Evolutionary conservation across 2,329 filamentous ascomycete species (phyloP).

Genomic region (Aspergillus aculeatus): DNA sequence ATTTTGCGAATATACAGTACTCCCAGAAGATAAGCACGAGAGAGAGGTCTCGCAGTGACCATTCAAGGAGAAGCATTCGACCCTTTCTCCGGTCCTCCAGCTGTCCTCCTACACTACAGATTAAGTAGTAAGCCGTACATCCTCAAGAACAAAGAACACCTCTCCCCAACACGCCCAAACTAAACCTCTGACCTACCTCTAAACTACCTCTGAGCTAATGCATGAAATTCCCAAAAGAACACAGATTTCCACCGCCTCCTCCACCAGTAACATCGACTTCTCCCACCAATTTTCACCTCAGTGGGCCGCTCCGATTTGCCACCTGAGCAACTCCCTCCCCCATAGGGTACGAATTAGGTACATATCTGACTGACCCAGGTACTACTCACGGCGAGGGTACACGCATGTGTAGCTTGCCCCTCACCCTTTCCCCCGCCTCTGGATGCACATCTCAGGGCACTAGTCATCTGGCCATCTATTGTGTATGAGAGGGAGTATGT

Average conservation of each 20-base stretch:
- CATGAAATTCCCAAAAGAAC: constrained; percentile 8
- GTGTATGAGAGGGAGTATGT: background rate
- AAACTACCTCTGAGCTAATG: background rate
- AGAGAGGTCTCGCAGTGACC: too few relatives aligned
- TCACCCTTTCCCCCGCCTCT: background rate
- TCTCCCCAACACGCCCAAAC: background rate
- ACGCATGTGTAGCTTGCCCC: background rate
- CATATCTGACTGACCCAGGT: background rate
- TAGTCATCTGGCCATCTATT: background rate
- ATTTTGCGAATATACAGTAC: too few relatives aligned
- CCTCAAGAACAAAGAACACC: too few relatives aligned
- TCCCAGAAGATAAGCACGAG: too few relatives aligned
- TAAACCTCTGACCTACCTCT: background rate
- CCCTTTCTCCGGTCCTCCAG: too few relatives aligned
- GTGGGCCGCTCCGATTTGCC: background rate
- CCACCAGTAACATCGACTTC: background rate
- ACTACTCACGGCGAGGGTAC: background rate
- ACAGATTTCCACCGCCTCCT: background rate
- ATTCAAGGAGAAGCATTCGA: too few relatives aligned
- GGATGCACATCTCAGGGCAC: too few relatives aligned
- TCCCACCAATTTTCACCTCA: background rate
- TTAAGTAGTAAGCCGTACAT: too few relatives aligned
- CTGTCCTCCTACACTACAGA: too few relatives aligned
- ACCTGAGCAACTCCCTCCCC: background rate
- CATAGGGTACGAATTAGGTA: background rate